These are phyloP conservation scores for Corynespora cassiicola DNA, from an alignment of 2,329 filamentous ascomycete genomes.

Conservation along the genomic window DNA sequence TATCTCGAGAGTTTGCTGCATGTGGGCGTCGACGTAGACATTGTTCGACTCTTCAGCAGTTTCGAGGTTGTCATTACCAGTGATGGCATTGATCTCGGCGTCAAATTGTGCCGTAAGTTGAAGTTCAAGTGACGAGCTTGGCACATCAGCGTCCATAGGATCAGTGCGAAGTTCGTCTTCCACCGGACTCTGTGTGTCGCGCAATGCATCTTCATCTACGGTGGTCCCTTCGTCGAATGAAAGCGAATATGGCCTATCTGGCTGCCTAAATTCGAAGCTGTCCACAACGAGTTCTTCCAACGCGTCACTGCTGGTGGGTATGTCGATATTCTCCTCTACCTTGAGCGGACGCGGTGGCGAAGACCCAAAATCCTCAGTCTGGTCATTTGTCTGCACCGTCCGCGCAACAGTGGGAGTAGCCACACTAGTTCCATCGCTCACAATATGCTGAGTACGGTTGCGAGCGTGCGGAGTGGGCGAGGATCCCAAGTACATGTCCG, in stretches of 20 bases:
- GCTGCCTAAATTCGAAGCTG: conserved; percentile 28
- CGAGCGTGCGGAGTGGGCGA: conserved; percentile 44
- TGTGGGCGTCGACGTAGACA: conserved; percentile 30
- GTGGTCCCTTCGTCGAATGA: conserved; percentile 43
- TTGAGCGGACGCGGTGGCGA: conserved; percentile 44
- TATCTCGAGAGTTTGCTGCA: conserved; percentile 4
- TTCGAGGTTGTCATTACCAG: conserved; percentile 8
- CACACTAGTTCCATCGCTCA: conserved; percentile 32
- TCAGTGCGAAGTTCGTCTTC: conserved; percentile 4
- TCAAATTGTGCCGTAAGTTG: conserved; percentile 44
- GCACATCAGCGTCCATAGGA: conserved; percentile 21
- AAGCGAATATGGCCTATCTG: conserved; percentile 17
- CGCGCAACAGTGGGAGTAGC: conserved; percentile 37
- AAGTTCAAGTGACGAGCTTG: conserved; percentile 39
- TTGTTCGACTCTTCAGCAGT: conserved; percentile 24
- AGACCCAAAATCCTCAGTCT: conserved; percentile 36
- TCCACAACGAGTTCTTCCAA: conserved; percentile 12
- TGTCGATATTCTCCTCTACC: background rate
- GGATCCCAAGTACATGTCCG: conserved; percentile 43
- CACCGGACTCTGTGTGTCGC: too few species aligned
- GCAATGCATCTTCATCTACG: conserved; percentile 33
- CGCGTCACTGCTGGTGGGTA: conserved; percentile 7
- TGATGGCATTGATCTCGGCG: conserved; percentile 33
- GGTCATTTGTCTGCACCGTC: conserved; percentile 20
- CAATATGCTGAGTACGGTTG: conserved; percentile 28